phyloP scores from a whole-genome alignment of 352 stramenopile species.

The Phytophthora citrophthora region DNA sequence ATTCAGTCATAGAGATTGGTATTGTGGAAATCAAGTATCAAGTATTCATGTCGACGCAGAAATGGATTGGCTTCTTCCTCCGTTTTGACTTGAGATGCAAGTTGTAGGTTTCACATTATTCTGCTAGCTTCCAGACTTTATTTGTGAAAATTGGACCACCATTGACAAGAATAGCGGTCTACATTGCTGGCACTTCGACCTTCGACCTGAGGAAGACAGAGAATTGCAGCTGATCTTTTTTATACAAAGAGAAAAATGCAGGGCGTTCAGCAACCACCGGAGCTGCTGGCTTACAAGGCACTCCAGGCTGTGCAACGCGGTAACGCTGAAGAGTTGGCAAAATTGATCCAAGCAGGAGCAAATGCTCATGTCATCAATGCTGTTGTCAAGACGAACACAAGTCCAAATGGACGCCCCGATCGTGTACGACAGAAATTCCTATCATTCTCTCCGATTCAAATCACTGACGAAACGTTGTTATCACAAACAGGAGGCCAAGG shows the following conservation, averaged over 20 bases:
- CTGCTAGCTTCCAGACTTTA: too few species aligned
- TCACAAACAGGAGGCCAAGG: constrained; percentile 27
- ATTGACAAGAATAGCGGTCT: constrained; percentile 17
- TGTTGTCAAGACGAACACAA: constrained; percentile 37
- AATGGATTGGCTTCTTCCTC: background rate
- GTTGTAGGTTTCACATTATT: background rate
- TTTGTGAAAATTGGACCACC: background rate
- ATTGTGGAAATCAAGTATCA: too few species aligned
- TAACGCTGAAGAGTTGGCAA: constrained; percentile 33
- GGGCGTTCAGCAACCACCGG: constrained; percentile 13
- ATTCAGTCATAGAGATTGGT: constrained; percentile 46
- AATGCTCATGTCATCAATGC: constrained; percentile 42
- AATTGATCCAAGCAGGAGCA: constrained; percentile 34
- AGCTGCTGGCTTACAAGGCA: constrained; percentile 36
- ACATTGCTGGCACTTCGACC: background rate
- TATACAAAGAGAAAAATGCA: constrained; percentile 12
- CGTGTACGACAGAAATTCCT: constrained; percentile 15
- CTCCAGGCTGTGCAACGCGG: constrained; percentile 35
- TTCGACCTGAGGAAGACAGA: background rate
- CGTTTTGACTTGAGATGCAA: background rate
- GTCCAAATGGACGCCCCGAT: constrained; percentile 32
- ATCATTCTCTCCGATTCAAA: background rate
- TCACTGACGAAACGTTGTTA: background rate
- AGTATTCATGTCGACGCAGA: too few species aligned
- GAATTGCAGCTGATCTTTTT: background rate